Conservation (phyloP, 2,329 filamentous ascomycete species). For the Monosporascus cannonballus region DNA sequence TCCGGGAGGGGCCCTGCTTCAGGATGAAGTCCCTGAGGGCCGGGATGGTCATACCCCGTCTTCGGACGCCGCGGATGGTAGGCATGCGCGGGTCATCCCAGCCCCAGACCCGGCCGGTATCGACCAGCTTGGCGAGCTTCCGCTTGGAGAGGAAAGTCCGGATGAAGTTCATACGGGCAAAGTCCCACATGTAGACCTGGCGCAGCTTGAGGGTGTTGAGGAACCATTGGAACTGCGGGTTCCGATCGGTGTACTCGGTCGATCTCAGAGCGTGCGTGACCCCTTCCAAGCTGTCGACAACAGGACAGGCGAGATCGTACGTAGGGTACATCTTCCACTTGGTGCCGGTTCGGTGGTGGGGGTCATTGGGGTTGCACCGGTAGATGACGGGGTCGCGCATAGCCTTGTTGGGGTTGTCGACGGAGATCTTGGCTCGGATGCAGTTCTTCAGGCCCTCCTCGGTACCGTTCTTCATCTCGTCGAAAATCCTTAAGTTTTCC, state of each 20-base stretch:
- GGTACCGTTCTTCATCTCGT: slow-evolving; percentile 86
- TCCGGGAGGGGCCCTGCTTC: slow-evolving; percentile 77
- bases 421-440: slow-evolving; percentile 89
- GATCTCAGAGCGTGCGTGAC: slow-evolving; percentile 79
- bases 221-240: slow-evolving; percentile 85
- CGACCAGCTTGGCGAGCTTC: slow-evolving; percentile 78
- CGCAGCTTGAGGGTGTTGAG: slow-evolving; percentile 66
- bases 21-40: slow-evolving; percentile 79
- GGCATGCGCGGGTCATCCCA: slow-evolving; percentile 89
- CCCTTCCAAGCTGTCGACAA: slow-evolving; percentile 74
- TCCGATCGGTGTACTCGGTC: slow-evolving; percentile 82
- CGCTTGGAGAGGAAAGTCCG: slow-evolving; percentile 78
- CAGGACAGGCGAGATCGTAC: slow-evolving; percentile 80
- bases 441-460: slow-evolving; percentile 78
- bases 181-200: slow-evolving; percentile 79
- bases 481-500: slow-evolving; percentile 79
- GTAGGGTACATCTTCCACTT: slow-evolving; percentile 84
- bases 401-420: slow-evolving; percentile 89
- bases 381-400: slow-evolving; percentile 97
- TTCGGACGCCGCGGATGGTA: slow-evolving; percentile 71
- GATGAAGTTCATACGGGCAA: slow-evolving; percentile 79
- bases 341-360: slow-evolving; percentile 72
- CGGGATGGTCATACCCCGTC: slow-evolving; percentile 72
- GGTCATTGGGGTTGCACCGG: slow-evolving; percentile 68
- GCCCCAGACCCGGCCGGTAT: slow-evolving; percentile 68